phyloP scores from a whole-genome alignment of 495 filamentous ascomycete species.

The Pseudotulostoma volvatum region DNA sequence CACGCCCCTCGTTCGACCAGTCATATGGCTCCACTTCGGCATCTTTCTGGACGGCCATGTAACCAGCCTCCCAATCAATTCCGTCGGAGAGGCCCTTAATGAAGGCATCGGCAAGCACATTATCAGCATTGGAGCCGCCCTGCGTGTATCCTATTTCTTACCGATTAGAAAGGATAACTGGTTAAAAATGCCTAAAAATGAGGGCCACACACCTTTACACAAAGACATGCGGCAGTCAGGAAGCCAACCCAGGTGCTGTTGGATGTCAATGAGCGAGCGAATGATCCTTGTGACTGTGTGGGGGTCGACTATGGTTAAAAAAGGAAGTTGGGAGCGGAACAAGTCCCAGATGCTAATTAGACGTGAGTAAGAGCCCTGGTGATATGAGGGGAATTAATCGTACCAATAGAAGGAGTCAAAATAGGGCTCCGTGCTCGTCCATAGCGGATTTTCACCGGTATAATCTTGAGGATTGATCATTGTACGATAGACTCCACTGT shows the following conservation, averaged over 20 bases:
- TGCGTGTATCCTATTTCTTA: conserved; percentile 40
- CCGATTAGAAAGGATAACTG: too few relatives aligned
- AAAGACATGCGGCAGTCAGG: conserved; percentile 53
- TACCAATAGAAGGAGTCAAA: conserved; percentile 41
- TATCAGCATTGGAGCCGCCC: conserved; percentile 63
- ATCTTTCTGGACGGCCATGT: conserved; percentile 48
- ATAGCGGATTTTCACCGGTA: conserved; percentile 58
- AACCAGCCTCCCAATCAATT: conserved; percentile 55
- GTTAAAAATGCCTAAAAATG: too few relatives aligned
- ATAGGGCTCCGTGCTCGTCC: conserved; percentile 51
- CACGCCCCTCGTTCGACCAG: conserved; percentile 58
- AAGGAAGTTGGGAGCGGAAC: conserved; percentile 48
- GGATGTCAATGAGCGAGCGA: conserved; percentile 57
- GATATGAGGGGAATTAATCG: conserved; percentile 2
- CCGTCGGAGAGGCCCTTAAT: conserved; percentile 47
- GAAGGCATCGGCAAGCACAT: conserved; percentile 59
- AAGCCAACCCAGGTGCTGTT: conserved; percentile 49
- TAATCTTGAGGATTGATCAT: conserved; percentile 62
- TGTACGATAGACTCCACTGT: conserved; percentile 34
- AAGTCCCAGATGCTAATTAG: conserved; percentile 34
- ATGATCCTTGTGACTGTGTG: conserved; percentile 43
- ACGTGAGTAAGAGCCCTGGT: conserved; percentile 1
- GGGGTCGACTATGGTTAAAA: conserved; percentile 53
- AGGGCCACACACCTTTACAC: conserved; percentile 52
- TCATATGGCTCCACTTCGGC: conserved; percentile 51